Percentiles rank a stretch among this genome's conserved stretches.
phyloP scores from a whole-genome alignment of 495 filamentous ascomycete genomes.

The Hyaloscypha variabilis region DNA sequence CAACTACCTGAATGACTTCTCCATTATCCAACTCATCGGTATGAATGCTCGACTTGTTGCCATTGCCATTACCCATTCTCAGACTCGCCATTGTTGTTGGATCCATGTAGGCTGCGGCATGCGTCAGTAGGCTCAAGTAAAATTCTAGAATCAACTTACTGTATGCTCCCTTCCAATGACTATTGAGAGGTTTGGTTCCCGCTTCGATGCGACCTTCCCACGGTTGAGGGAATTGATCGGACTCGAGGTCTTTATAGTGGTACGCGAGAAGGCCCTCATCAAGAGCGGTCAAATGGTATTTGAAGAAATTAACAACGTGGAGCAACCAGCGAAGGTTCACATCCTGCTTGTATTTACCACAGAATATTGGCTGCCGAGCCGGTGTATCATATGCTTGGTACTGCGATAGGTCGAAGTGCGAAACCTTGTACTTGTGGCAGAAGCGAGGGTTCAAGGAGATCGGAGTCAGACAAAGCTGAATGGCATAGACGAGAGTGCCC shows the following conservation, averaged over 20 bases:
- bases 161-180: conserved; percentile 30
- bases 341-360: conserved; percentile 16
- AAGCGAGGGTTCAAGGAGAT: conserved; percentile 20
- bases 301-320: conserved; percentile 32
- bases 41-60: conserved; percentile 1
- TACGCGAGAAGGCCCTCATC: conserved; percentile 28
- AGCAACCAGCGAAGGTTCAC: conserved; percentile 26
- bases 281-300: conserved; percentile 27
- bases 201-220: conserved; percentile 26
- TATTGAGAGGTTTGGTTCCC: conserved; percentile 24
- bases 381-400: conserved; percentile 15
- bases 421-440: conserved; percentile 8
- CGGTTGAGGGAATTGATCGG: conserved; percentile 18
- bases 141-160: conserved; percentile 22
- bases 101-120: conserved; percentile 17
- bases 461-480: conserved; percentile 28
- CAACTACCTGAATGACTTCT: conserved; percentile 26
- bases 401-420: conserved; percentile 29
- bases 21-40: conserved; percentile 9
- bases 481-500: conserved; percentile 1
- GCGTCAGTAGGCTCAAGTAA: conserved; percentile 9
- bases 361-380: conserved; percentile 22
- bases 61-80: conserved; percentile 1
- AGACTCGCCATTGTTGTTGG: neutral
- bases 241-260: conserved; percentile 17